phyloP scores from a whole-genome alignment of 176 grass and related monocot species.

The Poa annua region DNA sequence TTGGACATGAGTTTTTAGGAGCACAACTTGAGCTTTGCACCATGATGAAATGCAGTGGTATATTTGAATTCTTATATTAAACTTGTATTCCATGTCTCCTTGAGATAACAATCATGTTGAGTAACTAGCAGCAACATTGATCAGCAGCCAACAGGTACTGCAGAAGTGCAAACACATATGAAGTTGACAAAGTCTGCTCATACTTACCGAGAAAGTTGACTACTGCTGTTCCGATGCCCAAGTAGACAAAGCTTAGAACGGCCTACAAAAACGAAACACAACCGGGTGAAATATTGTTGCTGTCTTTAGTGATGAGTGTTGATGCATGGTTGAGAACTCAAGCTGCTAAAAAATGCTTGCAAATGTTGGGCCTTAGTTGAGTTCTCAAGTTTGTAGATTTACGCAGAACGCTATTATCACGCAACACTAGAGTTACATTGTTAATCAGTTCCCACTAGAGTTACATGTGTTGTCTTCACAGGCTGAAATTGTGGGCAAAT shows the following conservation, averaged over 20 bases:
- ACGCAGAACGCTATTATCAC: not conserved
- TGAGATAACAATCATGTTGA: not conserved
- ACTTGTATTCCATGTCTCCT: not conserved
- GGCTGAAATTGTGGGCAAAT: not conserved
- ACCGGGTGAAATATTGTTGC: conserved; percentile 1
- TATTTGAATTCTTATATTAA: too few species aligned
- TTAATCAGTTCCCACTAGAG: not conserved
- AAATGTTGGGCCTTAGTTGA: not conserved
- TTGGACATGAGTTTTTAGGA: too few species aligned
- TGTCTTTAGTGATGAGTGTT: not conserved
- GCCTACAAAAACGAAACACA: conserved; percentile 33
- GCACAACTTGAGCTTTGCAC: too few species aligned
- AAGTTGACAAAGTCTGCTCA: not conserved
- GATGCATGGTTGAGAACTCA: not conserved
- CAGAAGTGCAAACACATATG: not conserved
- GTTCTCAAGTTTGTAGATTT: not conserved
- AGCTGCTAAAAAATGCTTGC: not conserved
- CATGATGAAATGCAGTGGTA: too few species aligned
- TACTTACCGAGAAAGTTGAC: conserved; percentile 57
- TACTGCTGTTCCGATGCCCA: conserved; percentile 48
- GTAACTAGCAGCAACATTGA: not conserved
- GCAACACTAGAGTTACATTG: not conserved
- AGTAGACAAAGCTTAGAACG: conserved; percentile 58
- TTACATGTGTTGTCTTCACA: not conserved
- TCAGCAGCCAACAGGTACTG: not conserved